phyloP scores from a whole-genome alignment of 331 rosid species.

The Acacia pycnantha region DNA sequence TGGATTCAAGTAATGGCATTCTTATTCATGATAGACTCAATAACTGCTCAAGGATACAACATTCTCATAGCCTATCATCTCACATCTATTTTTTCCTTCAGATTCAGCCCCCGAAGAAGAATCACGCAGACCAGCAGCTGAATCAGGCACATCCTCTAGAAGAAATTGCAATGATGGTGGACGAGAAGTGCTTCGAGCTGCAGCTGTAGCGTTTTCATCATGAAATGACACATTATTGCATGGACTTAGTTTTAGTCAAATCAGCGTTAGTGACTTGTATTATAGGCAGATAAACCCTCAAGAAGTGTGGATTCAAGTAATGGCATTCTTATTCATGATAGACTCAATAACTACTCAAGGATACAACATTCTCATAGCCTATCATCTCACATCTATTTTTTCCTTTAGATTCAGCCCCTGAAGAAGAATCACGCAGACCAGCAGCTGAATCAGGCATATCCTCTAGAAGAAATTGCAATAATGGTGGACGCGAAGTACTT shows the following conservation, averaged over 20 bases:
- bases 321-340: not conserved
- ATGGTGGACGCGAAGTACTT: conserved; percentile 89
- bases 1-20: too few species aligned
- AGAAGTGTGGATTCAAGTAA: not conserved
- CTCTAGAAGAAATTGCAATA: conserved; percentile 93
- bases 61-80: too few species aligned
- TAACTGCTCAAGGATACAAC: too few species aligned
- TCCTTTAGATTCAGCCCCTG: conserved; percentile 95
- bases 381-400: conserved; percentile 69
- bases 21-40: too few species aligned
- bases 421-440: conserved; percentile 64
- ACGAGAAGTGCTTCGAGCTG: too few species aligned
- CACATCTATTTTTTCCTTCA: too few species aligned
- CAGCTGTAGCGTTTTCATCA: conserved; percentile 5
- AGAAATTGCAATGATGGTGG: too few species aligned
- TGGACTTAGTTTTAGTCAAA: not conserved
- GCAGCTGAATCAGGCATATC: conserved; percentile 60
- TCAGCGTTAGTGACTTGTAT: not conserved
- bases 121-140: too few species aligned
- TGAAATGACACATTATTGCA: conserved; percentile 25
- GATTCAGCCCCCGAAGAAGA: too few species aligned
- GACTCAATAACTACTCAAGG: not conserved
- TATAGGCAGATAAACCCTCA: conserved; percentile 6
- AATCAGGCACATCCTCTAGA: too few species aligned
- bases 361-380: conserved; percentile 26